Conservation (phyloP, 2,329 filamentous ascomycete species). For the Colletotrichum incanum region DNA sequence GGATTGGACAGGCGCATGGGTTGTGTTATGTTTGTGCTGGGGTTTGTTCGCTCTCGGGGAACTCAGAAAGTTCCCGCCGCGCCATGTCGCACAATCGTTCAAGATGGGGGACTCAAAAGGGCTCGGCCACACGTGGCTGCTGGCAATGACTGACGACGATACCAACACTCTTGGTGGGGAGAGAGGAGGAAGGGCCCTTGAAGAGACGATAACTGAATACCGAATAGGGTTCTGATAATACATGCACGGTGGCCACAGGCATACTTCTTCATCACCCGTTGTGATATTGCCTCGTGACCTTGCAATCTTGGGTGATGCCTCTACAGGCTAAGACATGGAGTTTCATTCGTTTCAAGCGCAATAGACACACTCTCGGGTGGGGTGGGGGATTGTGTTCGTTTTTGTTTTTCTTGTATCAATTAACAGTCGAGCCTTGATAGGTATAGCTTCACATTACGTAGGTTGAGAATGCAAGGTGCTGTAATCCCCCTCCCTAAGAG, state of each 20-base stretch:
- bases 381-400: background rate
- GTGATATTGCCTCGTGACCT: background rate
- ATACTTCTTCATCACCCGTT: background rate
- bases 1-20: constrained; percentile 1
- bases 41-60: background rate
- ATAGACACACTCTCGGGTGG: background rate
- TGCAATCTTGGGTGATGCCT: background rate
- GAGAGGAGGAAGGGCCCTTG: background rate
- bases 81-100: constrained; percentile 14
- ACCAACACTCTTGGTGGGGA: constrained; percentile 6
- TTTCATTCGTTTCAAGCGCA: background rate
- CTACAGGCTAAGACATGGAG: background rate
- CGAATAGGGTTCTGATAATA: constrained; percentile 5
- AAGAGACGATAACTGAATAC: background rate
- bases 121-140: background rate
- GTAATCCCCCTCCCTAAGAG: background rate
- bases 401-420: constrained; percentile 1
- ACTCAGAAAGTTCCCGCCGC: background rate
- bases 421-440: background rate
- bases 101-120: background rate
- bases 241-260: background rate
- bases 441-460: constrained; percentile 6
- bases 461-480: constrained; percentile 24
- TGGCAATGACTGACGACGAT: constrained; percentile 10
- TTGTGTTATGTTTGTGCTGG: background rate